Evolutionary conservation across 495 filamentous ascomycete species (phyloP).

Genomic region (Xylaria acuta): DNA sequence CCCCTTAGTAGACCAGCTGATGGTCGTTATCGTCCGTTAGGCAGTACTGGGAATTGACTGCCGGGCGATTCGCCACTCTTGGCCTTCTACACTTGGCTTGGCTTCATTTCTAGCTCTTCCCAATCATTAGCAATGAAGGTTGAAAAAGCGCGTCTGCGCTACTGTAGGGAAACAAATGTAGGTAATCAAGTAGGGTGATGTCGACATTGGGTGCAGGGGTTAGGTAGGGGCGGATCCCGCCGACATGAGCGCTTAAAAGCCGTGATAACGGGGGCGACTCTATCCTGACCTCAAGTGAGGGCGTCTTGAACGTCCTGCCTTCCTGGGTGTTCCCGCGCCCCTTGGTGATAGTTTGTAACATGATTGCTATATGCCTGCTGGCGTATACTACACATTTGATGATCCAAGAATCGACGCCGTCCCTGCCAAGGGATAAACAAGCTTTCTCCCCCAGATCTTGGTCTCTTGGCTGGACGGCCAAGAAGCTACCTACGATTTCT

Average conservation of each 20-base stretch:
- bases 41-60: background rate
- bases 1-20: background rate
- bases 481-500: background rate
- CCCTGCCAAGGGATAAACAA: slow-evolving; percentile 19
- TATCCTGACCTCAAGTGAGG: background rate
- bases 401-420: background rate
- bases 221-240: slow-evolving; percentile 12
- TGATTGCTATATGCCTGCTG: background rate
- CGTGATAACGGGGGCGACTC: background rate
- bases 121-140: background rate
- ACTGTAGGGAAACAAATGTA: background rate
- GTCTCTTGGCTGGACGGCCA: slow-evolving; percentile 12
- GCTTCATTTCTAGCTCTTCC: slow-evolving; percentile 13
- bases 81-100: slow-evolving; percentile 24
- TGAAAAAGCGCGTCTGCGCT: slow-evolving; percentile 5
- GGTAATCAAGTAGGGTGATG: background rate
- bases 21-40: background rate
- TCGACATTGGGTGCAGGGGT: slow-evolving; percentile 16
- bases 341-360: background rate
- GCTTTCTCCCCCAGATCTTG: slow-evolving; percentile 21
- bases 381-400: background rate
- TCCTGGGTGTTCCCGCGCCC: background rate
- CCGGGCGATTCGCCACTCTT: background rate
- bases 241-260: background rate
- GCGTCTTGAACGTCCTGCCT: background rate